Evolutionary conservation across 2,329 filamentous ascomycete genomes (phyloP).

Genomic region (Fusarium sororula): DNA sequence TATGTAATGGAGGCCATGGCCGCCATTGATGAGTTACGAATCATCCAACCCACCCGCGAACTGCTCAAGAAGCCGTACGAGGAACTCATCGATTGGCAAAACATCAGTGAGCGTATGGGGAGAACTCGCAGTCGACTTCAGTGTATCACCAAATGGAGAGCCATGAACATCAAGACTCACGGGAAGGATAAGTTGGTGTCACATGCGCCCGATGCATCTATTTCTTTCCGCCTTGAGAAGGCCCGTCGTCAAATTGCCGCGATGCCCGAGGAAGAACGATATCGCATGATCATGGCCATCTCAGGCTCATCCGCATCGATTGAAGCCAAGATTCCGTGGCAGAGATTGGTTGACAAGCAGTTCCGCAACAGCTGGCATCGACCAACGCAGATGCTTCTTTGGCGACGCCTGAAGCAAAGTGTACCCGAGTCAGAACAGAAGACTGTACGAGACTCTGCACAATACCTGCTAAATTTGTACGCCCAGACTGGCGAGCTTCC

Average conservation of each 20-base stretch:
- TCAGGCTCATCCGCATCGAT: slow-evolving; percentile 50
- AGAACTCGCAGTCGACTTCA: slow-evolving; percentile 71
- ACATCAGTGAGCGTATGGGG: slow-evolving; percentile 70
- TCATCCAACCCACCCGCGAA: slow-evolving; percentile 45
- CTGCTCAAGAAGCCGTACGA: slow-evolving; percentile 56
- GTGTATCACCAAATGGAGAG: slow-evolving; percentile 74
- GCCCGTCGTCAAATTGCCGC: slow-evolving; percentile 53
- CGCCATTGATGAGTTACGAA: slow-evolving; percentile 54
- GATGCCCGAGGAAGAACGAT: slow-evolving; percentile 57
- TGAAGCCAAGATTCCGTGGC: slow-evolving; percentile 62
- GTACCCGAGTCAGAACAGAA: slow-evolving; percentile 46
- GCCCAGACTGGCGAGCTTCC: slow-evolving; percentile 48
- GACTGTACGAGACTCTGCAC: slow-evolving; percentile 48
- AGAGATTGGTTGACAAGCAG: slow-evolving; percentile 52
- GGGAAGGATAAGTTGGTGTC: slow-evolving; percentile 48
- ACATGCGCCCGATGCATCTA: slow-evolving; percentile 44
- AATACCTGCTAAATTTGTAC: slow-evolving; percentile 48
- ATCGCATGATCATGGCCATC: slow-evolving; percentile 55
- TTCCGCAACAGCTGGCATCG: slow-evolving; percentile 53
- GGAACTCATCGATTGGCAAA: slow-evolving; percentile 70
- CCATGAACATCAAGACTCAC: slow-evolving; percentile 49
- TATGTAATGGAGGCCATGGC: slow-evolving; percentile 64
- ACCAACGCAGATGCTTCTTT: slow-evolving; percentile 50
- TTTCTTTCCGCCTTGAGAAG: slow-evolving; percentile 55
- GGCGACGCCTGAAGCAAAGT: slow-evolving; percentile 50